phyloP scores from a whole-genome alignment of 177 flowering plant species.

The Tripterygium wilfordii region DNA sequence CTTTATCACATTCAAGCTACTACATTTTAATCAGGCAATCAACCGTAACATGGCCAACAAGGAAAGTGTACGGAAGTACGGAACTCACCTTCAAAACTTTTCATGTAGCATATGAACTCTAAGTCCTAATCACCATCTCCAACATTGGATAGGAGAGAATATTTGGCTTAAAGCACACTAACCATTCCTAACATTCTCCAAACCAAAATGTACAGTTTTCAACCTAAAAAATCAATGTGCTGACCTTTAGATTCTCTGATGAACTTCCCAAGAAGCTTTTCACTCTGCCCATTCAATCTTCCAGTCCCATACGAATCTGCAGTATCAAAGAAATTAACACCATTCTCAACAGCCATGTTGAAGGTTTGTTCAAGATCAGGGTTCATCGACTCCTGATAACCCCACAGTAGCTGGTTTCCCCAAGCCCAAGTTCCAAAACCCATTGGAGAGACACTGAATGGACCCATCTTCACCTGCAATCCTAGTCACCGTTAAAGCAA shows the following conservation, averaged over 20 bases:
- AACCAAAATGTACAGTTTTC: too few species aligned
- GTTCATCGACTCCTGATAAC: slow-evolving; percentile 82
- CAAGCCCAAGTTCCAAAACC: slow-evolving; percentile 99
- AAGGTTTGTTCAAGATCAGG: slow-evolving; percentile 65
- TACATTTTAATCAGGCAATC: too few species aligned
- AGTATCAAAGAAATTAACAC: slow-evolving; percentile 83
- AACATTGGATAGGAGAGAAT: too few species aligned
- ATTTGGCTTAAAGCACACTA: too few species aligned
- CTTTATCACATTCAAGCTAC: too few species aligned
- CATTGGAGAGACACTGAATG: slow-evolving; percentile 84
- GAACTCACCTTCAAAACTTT: too few species aligned
- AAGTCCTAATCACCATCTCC: too few species aligned
- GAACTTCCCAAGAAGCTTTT: slow-evolving; percentile 89
- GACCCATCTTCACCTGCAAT: slow-evolving; percentile 64
- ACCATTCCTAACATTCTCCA: too few species aligned
- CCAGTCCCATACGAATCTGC: slow-evolving; percentile 99
- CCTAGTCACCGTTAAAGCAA: not conserved
- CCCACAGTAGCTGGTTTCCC: slow-evolving; percentile 99
- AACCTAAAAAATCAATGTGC: slow-evolving; percentile 3
- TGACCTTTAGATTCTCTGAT: slow-evolving; percentile 60
- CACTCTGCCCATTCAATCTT: slow-evolving; percentile 79
- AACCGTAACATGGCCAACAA: too few species aligned
- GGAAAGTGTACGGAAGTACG: too few species aligned
- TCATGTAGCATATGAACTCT: too few species aligned
- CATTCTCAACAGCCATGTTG: slow-evolving; percentile 74